Percentiles rank a stretch among this genome's conserved stretches.
Conservation (phyloP, 1,139 yeast species). For the Meyerozyma smithsonii region DNA sequence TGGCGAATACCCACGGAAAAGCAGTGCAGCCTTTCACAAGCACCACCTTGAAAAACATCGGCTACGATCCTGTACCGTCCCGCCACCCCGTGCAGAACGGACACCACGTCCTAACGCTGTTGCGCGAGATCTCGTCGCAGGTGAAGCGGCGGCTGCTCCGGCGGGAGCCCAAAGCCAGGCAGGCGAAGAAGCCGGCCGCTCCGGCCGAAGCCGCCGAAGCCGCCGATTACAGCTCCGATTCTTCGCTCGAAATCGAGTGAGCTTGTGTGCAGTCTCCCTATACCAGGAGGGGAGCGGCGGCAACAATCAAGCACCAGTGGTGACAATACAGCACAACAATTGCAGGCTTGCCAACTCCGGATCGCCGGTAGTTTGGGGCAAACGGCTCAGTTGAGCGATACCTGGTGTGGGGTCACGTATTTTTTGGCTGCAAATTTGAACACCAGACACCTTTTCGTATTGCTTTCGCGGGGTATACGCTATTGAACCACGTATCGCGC, state of each 20-base stretch:
- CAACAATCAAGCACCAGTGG: no score
- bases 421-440: no score
- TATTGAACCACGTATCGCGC: no score
- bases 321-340: no score
- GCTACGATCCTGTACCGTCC: slow-evolving; percentile 1
- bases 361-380: no score
- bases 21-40: slow-evolving; percentile 2
- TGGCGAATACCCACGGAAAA: slow-evolving; percentile 1
- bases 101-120: background rate
- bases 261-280: background rate
- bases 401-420: no score
- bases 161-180: background rate
- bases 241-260: background rate
- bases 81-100: background rate
- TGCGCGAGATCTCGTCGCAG: background rate
- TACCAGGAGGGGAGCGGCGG: no score
- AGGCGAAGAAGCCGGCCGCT: background rate
- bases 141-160: background rate
- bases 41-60: background rate
- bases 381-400: no score
- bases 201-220: background rate
- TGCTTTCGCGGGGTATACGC: no score
- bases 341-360: no score
- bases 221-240: background rate
- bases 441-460: no score